Percentiles rank a stretch among this genome's conserved stretches.
Conservation (phyloP, 1,284 basidiomycete species). For the Pterulicium gracile region DNA sequence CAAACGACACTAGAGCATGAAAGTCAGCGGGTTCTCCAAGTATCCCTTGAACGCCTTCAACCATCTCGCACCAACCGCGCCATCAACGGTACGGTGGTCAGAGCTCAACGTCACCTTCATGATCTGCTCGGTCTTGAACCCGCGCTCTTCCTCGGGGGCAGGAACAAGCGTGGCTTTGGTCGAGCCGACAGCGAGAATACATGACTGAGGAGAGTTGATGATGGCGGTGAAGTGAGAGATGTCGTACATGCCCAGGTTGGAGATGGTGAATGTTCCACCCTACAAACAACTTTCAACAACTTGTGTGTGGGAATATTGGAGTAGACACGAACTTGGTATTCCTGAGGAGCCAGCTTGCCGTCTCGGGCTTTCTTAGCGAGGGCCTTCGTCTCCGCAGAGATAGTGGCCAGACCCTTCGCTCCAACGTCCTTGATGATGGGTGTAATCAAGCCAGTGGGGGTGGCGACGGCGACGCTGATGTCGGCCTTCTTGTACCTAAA, state of each 20-base stretch:
- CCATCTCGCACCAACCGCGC: slow-evolving; percentile 87
- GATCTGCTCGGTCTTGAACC: slow-evolving; percentile 83
- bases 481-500: slow-evolving; percentile 90
- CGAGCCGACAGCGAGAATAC: slow-evolving; percentile 92
- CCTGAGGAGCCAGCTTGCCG: slow-evolving; percentile 89
- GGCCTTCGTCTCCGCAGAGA: slow-evolving; percentile 87
- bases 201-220: slow-evolving; percentile 98
- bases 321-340: slow-evolving; percentile 70
- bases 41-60: slow-evolving; percentile 93
- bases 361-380: slow-evolving; percentile 94
- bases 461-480: slow-evolving; percentile 95
- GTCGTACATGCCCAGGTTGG: slow-evolving; percentile 98
- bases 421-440: slow-evolving; percentile 95
- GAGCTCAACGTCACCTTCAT: slow-evolving; percentile 97
- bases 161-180: slow-evolving; percentile 85
- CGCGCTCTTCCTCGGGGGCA: slow-evolving; percentile 82
- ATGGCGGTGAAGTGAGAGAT: slow-evolving; percentile 96
- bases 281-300: slow-evolving; percentile 18
- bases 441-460: slow-evolving; percentile 93
- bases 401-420: slow-evolving; percentile 83
- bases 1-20: slow-evolving; percentile 63
- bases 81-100: slow-evolving; percentile 94
- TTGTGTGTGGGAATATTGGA: neutral
- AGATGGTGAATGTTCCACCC: slow-evolving; percentile 98
- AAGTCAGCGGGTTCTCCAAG: slow-evolving; percentile 92